Conservation (phyloP, 768 basidiomycete genomes). For the Asterophora parasitica region DNA sequence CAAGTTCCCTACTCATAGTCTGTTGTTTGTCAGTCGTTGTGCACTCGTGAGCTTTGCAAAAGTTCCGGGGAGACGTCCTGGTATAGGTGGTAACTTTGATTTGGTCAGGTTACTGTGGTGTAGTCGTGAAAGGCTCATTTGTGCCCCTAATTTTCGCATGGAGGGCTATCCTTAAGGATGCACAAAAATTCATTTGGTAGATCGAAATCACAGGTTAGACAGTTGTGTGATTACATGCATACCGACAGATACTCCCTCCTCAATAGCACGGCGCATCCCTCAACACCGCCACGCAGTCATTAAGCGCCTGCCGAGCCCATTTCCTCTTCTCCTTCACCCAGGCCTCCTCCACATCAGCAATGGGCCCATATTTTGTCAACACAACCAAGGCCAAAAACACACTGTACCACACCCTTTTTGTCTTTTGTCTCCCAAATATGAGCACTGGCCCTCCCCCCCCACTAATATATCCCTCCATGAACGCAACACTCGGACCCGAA, state of each 20-base stretch:
- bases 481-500: slow-evolving; percentile 39
- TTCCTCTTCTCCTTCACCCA: slow-evolving; percentile 21
- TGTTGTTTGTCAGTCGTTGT: too few relatives aligned
- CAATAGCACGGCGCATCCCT: slow-evolving; percentile 45
- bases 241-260: not conserved
- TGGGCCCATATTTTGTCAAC: slow-evolving; percentile 33
- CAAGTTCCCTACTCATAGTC: too few relatives aligned
- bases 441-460: slow-evolving; percentile 47
- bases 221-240: too few relatives aligned
- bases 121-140: too few relatives aligned
- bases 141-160: too few relatives aligned
- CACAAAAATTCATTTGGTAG: too few relatives aligned
- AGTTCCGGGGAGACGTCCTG: too few relatives aligned
- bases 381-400: slow-evolving; percentile 58
- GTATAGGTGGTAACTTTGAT: too few relatives aligned
- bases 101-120: too few relatives aligned
- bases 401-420: slow-evolving; percentile 75
- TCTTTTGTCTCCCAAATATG: slow-evolving; percentile 61
- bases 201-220: too few relatives aligned
- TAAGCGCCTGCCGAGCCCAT: slow-evolving; percentile 41
- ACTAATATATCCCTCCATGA: slow-evolving; percentile 56
- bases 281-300: slow-evolving; percentile 34
- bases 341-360: slow-evolving; percentile 9
- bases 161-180: too few relatives aligned
- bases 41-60: too few relatives aligned